Conservation (phyloP, 129 eudicot genomes). For the Helianthus annuus region DNA sequence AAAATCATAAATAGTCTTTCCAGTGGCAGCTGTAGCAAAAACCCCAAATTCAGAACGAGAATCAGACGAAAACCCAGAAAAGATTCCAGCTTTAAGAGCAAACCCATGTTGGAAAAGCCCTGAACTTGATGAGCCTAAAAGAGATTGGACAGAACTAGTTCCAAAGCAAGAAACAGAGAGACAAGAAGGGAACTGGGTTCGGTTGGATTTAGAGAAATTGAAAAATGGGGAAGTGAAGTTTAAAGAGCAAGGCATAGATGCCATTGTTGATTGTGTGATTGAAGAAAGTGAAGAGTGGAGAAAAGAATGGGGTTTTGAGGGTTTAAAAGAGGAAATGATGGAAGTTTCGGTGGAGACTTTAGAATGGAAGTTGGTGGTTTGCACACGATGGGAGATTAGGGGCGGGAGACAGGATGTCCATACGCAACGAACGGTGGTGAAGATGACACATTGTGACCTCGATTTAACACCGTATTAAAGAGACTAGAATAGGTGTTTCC, state of each 20-base stretch:
- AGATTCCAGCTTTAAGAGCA: constrained; percentile 39
- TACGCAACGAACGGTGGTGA: too few relatives aligned
- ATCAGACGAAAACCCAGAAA: constrained; percentile 35
- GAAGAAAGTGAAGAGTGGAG: not conserved
- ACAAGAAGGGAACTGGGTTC: constrained; percentile 29
- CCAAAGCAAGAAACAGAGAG: constrained; percentile 13
- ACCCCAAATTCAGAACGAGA: constrained; percentile 40
- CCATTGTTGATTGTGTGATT: constrained; percentile 20
- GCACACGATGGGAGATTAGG: too few relatives aligned
- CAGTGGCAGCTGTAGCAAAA: constrained; percentile 71
- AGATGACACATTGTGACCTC: too few relatives aligned
- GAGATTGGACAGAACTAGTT: constrained; percentile 12
- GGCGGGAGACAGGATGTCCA: too few relatives aligned
- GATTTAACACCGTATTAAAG: too few relatives aligned
- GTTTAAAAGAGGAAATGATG: not conserved
- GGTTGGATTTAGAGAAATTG: constrained; percentile 24
- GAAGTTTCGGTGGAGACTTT: not conserved
- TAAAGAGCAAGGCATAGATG: constrained; percentile 35
- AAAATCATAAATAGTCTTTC: constrained; percentile 70
- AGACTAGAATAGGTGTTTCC: too few relatives aligned
- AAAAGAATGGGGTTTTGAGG: not conserved
- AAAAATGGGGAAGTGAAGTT: constrained; percentile 17
- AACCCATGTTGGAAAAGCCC: constrained; percentile 53
- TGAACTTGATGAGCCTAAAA: constrained; percentile 55
- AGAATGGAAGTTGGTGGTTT: too few relatives aligned